Evolutionary conservation across 495 filamentous ascomycete genomes (phyloP).

Genomic region (Achaetomiella virescens): DNA sequence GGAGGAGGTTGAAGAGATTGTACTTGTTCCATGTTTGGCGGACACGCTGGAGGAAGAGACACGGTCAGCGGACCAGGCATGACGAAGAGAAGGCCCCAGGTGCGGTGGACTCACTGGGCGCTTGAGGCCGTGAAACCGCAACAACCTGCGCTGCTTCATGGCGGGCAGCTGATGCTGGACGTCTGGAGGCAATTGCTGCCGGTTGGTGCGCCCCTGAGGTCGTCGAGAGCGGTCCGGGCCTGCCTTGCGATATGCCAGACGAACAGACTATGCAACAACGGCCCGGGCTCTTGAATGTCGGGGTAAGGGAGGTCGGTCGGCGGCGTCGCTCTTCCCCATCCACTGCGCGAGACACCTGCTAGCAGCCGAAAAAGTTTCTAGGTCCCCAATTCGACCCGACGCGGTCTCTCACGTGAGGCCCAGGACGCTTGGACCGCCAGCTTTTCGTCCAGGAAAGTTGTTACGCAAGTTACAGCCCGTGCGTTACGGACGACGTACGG

Average conservation of each 20-base stretch:
- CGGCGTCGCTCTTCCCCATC: constrained; percentile 1
- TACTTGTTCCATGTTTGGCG: constrained; percentile 97
- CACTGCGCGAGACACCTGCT: not conserved
- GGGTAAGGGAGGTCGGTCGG: not conserved
- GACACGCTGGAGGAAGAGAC: constrained; percentile 58
- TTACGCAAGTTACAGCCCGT: not conserved
- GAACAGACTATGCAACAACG: not conserved
- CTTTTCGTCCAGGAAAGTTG: too few relatives aligned
- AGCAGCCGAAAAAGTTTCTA: constrained; percentile 22
- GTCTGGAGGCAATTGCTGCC: not conserved
- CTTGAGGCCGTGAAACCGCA: constrained; percentile 58
- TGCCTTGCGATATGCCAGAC: not conserved
- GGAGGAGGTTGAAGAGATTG: constrained; percentile 82
- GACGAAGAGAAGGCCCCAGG: constrained; percentile 1
- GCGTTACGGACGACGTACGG: not conserved
- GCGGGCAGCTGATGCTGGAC: not conserved
- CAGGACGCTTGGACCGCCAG: not conserved
- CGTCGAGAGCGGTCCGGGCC: not conserved
- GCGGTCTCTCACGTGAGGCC: constrained; percentile 22
- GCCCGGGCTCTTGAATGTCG: not conserved
- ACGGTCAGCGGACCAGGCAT: constrained; percentile 15
- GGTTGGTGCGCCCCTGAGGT: constrained; percentile 12
- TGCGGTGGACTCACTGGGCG: constrained; percentile 44
- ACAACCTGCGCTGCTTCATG: constrained; percentile 49
- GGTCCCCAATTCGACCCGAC: constrained; percentile 6